A percentile compares a stretch with the other conserved stretches of the same genome.
Evolutionary conservation across 1,139 yeast species (phyloP).

Genomic region (Protomyces gravidus): DNA sequence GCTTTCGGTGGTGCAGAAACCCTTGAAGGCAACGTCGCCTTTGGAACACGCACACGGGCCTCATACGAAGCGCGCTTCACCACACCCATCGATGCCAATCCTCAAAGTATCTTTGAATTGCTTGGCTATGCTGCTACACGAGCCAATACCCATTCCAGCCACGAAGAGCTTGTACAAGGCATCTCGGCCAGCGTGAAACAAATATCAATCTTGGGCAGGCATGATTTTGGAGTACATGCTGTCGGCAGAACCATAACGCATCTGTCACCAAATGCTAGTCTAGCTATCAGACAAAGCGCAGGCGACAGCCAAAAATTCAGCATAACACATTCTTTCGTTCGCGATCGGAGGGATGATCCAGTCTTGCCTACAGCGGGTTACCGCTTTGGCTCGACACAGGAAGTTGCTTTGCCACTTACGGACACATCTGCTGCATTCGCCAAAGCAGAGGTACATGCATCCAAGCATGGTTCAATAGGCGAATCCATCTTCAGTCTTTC

Average conservation of each 20-base stretch:
- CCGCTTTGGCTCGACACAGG: constrained; percentile 53
- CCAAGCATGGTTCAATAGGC: constrained; percentile 35
- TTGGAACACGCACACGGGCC: constrained; percentile 75
- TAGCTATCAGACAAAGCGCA: constrained; percentile 40
- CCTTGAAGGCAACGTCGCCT: constrained; percentile 67
- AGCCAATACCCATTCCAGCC: constrained; percentile 29
- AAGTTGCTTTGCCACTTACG: constrained; percentile 49
- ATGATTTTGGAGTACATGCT: constrained; percentile 61
- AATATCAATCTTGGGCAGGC: constrained; percentile 27
- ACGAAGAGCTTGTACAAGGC: constrained; percentile 27
- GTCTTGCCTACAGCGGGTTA: constrained; percentile 50
- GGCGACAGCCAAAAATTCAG: constrained; percentile 44
- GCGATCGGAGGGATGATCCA: constrained; percentile 40
- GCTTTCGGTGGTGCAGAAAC: constrained; percentile 86
- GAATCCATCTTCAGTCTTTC: constrained; percentile 36
- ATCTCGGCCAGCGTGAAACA: constrained; percentile 12
- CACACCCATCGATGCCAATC: constrained; percentile 50
- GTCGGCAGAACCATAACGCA: constrained; percentile 58
- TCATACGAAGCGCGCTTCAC: constrained; percentile 45
- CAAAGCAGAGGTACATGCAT: constrained; percentile 37
- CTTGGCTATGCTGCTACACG: constrained; percentile 13
- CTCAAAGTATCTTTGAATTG: constrained; percentile 21
- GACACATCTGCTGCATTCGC: constrained; percentile 40
- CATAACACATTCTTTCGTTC: constrained; percentile 38
- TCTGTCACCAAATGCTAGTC: constrained; percentile 39